A percentile compares a stretch with the other conserved stretches of the same genome.
Conservation (phyloP, 1,284 basidiomycete species). For the Apiotrichum domesticum region DNA sequence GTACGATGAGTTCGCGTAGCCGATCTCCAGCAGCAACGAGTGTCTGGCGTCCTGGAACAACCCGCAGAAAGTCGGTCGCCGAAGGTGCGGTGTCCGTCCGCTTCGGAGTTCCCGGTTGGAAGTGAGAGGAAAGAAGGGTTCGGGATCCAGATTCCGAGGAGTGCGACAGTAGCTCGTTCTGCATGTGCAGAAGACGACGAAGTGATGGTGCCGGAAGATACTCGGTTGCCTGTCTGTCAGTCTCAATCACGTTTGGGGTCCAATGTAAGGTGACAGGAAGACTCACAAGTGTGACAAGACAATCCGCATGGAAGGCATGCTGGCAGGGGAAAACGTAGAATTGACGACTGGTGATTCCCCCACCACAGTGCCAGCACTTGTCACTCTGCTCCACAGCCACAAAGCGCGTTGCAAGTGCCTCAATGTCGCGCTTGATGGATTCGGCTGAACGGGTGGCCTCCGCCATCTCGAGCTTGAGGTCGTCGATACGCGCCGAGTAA, state of each 20-base stretch:
- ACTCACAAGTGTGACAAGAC: slow-evolving; percentile 79
- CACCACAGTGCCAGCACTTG: slow-evolving; percentile 73
- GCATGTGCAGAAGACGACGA: slow-evolving; percentile 73
- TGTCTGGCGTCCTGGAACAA: slow-evolving; percentile 62
- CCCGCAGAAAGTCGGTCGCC: slow-evolving; percentile 31
- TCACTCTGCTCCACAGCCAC: slow-evolving; percentile 86
- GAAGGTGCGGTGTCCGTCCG: slow-evolving; percentile 15
- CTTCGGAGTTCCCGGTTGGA: slow-evolving; percentile 21
- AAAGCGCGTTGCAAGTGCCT: slow-evolving; percentile 79
- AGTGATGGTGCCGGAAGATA: slow-evolving; percentile 73
- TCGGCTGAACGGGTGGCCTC: slow-evolving; percentile 88
- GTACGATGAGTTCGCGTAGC: slow-evolving; percentile 80
- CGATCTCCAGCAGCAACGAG: slow-evolving; percentile 81
- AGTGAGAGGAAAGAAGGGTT: slow-evolving; percentile 32
- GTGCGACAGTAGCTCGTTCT: slow-evolving; percentile 65
- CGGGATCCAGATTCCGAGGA: slow-evolving; percentile 32
- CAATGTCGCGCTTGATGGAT: slow-evolving; percentile 87
- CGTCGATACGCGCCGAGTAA: slow-evolving; percentile 86
- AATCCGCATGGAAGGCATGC: slow-evolving; percentile 92
- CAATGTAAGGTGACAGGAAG: too few species aligned
- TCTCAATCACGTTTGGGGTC: not conserved
- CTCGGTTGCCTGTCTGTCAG: slow-evolving; percentile 67
- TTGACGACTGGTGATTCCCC: slow-evolving; percentile 72
- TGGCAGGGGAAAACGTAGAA: slow-evolving; percentile 99
- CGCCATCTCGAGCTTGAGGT: slow-evolving; percentile 90